Evolutionary conservation across 352 stramenopile genomes (phyloP).

Genomic region (Phytopythium boreale): DNA sequence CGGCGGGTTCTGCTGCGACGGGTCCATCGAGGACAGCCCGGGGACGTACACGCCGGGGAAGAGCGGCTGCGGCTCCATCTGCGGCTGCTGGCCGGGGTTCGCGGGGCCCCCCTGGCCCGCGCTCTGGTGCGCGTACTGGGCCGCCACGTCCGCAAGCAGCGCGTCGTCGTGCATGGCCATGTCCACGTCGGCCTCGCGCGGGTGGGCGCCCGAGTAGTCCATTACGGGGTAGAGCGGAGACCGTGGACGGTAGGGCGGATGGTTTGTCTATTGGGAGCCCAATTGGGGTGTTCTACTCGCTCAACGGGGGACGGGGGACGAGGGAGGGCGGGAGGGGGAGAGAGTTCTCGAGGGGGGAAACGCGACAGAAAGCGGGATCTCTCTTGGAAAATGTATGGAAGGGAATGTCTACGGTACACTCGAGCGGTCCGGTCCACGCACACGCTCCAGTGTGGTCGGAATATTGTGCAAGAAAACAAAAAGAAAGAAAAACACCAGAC

Average conservation of each 20-base stretch:
- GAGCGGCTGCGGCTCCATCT: slow-evolving; percentile 18
- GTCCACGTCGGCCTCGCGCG: slow-evolving; percentile 61
- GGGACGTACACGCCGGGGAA: slow-evolving; percentile 55
- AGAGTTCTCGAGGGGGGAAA: not conserved
- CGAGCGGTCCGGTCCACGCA: not conserved
- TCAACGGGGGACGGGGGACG: too few relatives aligned
- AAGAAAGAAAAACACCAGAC: not conserved
- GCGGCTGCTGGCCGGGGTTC: slow-evolving; percentile 7
- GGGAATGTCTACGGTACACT: not conserved
- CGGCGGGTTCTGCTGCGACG: slow-evolving; percentile 31
- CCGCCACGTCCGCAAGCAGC: slow-evolving; percentile 50
- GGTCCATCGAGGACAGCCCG: slow-evolving; percentile 40
- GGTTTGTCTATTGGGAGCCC: not conserved
- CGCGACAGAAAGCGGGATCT: not conserved
- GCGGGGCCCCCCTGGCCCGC: slow-evolving; percentile 7
- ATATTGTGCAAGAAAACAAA: not conserved
- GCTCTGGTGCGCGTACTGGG: slow-evolving; percentile 29
- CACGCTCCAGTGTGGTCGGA: not conserved
- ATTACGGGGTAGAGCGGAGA: slow-evolving; percentile 19
- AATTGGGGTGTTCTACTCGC: not conserved
- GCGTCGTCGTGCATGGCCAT: slow-evolving; percentile 72
- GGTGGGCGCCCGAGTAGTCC: slow-evolving; percentile 37
- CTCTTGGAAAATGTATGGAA: not conserved
- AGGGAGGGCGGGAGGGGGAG: not conserved
- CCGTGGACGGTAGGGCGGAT: not conserved